These are phyloP conservation scores for Metarhizium humberi DNA, from an alignment of 2,329 filamentous ascomycete species.

Conservation along the genomic window DNA sequence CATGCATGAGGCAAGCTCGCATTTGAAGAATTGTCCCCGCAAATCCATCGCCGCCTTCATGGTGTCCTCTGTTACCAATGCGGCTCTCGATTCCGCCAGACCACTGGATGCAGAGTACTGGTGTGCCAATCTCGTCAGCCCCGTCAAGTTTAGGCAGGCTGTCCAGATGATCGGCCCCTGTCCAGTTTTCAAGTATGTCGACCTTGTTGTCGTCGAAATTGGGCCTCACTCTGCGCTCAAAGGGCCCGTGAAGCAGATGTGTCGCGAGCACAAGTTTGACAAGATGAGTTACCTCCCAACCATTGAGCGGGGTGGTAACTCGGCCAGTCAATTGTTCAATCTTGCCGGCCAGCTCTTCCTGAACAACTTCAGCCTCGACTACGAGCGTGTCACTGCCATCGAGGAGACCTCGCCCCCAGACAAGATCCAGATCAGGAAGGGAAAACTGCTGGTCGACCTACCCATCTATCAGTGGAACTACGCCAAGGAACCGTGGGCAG, in stretches of 20 bases:
- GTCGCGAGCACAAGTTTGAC: conserved; percentile 9
- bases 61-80: conserved; percentile 10
- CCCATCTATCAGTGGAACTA: neutral
- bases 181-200: neutral
- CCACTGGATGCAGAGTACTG: neutral
- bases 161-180: neutral
- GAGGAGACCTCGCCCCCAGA: neutral
- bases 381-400: neutral
- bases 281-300: neutral
- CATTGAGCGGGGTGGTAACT: conserved; percentile 16
- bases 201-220: conserved; percentile 30
- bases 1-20: neutral
- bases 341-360: neutral
- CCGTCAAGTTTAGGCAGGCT: neutral
- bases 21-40: neutral
- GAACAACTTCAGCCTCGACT: neutral
- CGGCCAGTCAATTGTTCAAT: conserved; percentile 4
- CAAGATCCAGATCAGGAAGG: too few relatives aligned
- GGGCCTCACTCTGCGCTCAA: conserved; percentile 39
- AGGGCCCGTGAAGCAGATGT: conserved; percentile 37
- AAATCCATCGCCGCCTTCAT: neutral
- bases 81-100: conserved; percentile 10
- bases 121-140: conserved; percentile 4
- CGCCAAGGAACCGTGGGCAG: conserved; percentile 7
- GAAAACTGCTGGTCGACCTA: neutral